These are phyloP conservation scores for Wickerhamomyces sp. DNA, from an alignment of 1,139 yeast genomes.

Conservation along the genomic window DNA sequence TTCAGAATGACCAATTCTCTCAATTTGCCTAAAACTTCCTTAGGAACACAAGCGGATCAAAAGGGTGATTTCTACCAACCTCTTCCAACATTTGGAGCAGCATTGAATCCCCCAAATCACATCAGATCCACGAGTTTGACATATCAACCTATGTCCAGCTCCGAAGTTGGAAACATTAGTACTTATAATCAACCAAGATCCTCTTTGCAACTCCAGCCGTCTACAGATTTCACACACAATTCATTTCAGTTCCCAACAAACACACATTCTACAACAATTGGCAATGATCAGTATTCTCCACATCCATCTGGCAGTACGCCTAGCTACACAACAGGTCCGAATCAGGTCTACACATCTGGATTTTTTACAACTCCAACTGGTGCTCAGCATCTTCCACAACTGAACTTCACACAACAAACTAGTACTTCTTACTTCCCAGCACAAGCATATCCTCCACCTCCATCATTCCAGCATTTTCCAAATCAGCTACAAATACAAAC, in stretches of 20 bases:
- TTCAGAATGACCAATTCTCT: too few relatives aligned
- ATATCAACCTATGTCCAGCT: too few relatives aligned
- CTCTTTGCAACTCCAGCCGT: background rate
- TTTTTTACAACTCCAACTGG: background rate
- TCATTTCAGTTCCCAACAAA: slow-evolving; percentile 1
- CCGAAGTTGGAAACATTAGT: too few relatives aligned
- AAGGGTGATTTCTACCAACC: too few relatives aligned
- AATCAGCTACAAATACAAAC: slow-evolving; percentile 1
- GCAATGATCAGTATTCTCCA: background rate
- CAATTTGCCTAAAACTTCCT: too few relatives aligned
- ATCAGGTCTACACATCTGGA: background rate
- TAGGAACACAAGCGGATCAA: too few relatives aligned
- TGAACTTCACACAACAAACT: slow-evolving; percentile 5
- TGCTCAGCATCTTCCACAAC: slow-evolving; percentile 9
- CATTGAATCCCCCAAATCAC: too few relatives aligned
- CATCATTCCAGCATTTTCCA: too few relatives aligned
- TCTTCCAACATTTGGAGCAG: too few relatives aligned
- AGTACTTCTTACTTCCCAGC: background rate
- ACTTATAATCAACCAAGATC: slow-evolving; percentile 1
- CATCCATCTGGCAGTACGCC: background rate
- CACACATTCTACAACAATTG: background rate
- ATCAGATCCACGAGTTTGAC: too few relatives aligned
- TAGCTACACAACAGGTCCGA: background rate
- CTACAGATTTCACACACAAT: background rate
- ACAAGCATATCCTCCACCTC: too few relatives aligned